phyloP scores from a whole-genome alignment of 2,329 filamentous ascomycete genomes.

The Fusarium nisikadoi region DNA sequence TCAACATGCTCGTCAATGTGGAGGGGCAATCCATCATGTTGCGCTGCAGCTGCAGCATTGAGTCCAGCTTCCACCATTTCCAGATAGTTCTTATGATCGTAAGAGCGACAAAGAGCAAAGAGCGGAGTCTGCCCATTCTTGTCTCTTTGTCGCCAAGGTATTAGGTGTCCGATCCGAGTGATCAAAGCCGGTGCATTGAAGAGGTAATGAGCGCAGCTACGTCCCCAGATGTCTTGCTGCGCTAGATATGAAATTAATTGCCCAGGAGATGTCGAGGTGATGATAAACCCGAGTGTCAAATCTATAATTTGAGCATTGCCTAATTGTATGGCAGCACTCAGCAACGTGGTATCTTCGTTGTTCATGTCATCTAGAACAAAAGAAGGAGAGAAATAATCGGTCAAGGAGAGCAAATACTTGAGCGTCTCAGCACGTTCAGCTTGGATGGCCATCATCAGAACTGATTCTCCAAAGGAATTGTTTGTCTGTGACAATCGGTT shows the following conservation, averaged over 20 bases:
- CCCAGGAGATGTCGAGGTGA: slow-evolving; percentile 64
- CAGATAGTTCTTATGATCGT: slow-evolving; percentile 89
- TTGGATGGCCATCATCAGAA: slow-evolving; percentile 87
- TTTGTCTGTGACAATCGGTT: slow-evolving; percentile 79
- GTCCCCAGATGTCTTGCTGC: slow-evolving; percentile 83
- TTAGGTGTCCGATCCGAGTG: slow-evolving; percentile 75
- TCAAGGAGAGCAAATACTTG: slow-evolving; percentile 80
- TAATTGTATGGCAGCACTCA: slow-evolving; percentile 91
- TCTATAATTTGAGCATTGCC: slow-evolving; percentile 80
- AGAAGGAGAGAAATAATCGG: slow-evolving; percentile 77
- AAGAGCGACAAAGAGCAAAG: slow-evolving; percentile 93
- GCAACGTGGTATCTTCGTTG: slow-evolving; percentile 86
- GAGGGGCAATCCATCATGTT: slow-evolving; percentile 81
- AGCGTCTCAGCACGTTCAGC: slow-evolving; percentile 77
- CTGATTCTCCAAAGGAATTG: slow-evolving; percentile 79
- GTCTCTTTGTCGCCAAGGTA: slow-evolving; percentile 92
- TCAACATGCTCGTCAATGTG: slow-evolving; percentile 95
- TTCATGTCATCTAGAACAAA: slow-evolving; percentile 85
- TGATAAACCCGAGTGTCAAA: slow-evolving; percentile 77
- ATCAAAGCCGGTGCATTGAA: slow-evolving; percentile 91
- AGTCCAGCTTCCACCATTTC: slow-evolving; percentile 88
- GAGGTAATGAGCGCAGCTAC: slow-evolving; percentile 93
- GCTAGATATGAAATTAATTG: slow-evolving; percentile 75
- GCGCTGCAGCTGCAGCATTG: slow-evolving; percentile 75
- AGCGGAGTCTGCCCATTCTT: slow-evolving; percentile 98